These are phyloP conservation scores for Lecanoromycetidae sp. DNA, from an alignment of 2,329 filamentous ascomycete species.

Conservation along the genomic window DNA sequence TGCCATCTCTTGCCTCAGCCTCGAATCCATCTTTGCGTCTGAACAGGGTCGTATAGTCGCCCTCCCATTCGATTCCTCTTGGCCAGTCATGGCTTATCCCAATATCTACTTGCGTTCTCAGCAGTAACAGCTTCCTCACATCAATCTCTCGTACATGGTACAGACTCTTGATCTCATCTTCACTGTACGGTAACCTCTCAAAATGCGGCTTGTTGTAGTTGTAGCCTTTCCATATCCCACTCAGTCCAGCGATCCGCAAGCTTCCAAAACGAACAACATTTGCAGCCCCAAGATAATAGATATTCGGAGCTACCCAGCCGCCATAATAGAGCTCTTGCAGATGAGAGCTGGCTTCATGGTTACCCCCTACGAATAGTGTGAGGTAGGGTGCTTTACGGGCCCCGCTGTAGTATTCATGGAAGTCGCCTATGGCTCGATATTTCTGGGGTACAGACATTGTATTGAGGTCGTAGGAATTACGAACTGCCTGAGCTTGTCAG, in stretches of 20 bases:
- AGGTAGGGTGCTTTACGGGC: slow-evolving; percentile 65
- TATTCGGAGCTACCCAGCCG: slow-evolving; percentile 92
- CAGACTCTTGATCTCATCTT: slow-evolving; percentile 63
- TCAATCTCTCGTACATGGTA: slow-evolving; percentile 88
- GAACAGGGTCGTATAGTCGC: slow-evolving; percentile 58
- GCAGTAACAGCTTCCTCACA: slow-evolving; percentile 72
- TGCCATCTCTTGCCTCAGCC: slow-evolving; percentile 61
- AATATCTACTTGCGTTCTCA: slow-evolving; percentile 80
- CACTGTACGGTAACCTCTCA: slow-evolving; percentile 74
- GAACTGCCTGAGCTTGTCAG: slow-evolving; percentile 51
- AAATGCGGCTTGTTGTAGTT: slow-evolving; percentile 75
- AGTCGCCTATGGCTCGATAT: slow-evolving; percentile 80
- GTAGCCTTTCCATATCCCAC: slow-evolving; percentile 88
- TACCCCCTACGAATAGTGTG: slow-evolving; percentile 86
- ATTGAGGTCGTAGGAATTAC: slow-evolving; percentile 76
- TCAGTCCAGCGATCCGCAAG: slow-evolving; percentile 76
- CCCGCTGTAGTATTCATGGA: slow-evolving; percentile 87
- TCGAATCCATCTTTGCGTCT: slow-evolving; percentile 61
- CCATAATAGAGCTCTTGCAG: slow-evolving; percentile 90
- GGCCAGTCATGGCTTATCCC: slow-evolving; percentile 97
- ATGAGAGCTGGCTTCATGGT: slow-evolving; percentile 87
- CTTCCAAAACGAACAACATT: slow-evolving; percentile 77
- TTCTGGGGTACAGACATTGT: slow-evolving; percentile 84
- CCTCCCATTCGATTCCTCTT: slow-evolving; percentile 64
- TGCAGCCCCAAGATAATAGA: slow-evolving; percentile 91